Evolutionary conservation across 108 stramenopile species (phyloP).

Genomic region (Skeletonema costatum): DNA sequence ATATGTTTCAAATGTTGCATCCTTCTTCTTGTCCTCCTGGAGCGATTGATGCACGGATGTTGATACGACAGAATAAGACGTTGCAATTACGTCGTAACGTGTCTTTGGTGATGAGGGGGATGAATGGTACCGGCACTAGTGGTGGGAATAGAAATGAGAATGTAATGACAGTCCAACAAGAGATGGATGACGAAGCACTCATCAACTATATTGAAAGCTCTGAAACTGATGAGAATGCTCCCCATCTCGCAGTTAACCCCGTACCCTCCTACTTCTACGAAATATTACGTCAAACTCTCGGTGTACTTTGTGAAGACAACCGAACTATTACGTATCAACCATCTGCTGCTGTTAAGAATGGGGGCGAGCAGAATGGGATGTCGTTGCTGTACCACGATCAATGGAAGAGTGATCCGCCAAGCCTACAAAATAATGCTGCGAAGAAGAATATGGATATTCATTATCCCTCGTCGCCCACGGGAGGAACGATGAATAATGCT

Average conservation of each 20-base stretch:
- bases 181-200: constrained; percentile 15
- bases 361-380: background rate
- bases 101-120: constrained; percentile 34
- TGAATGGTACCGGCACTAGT: background rate
- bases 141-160: background rate
- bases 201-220: background rate
- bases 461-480: background rate
- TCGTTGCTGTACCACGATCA: constrained; percentile 36
- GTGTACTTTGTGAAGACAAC: constrained; percentile 73
- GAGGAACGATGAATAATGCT: background rate
- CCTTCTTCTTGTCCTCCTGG: constrained; percentile 48
- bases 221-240: background rate
- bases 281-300: constrained; percentile 55
- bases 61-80: constrained; percentile 53
- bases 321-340: constrained; percentile 63
- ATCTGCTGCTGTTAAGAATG: background rate
- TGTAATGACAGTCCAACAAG: constrained; percentile 3
- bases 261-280: constrained; percentile 40
- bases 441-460: constrained; percentile 7
- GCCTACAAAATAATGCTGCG: background rate
- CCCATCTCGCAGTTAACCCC: constrained; percentile 16
- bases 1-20: background rate
- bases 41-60: constrained; percentile 63
- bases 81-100: constrained; percentile 65
- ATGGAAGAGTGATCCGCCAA: constrained; percentile 1